A percentile compares a stretch with the other conserved stretches of the same genome.
Evolutionary conservation across 305 asterid species (phyloP).

Genomic region (Plantago coronopus): DNA sequence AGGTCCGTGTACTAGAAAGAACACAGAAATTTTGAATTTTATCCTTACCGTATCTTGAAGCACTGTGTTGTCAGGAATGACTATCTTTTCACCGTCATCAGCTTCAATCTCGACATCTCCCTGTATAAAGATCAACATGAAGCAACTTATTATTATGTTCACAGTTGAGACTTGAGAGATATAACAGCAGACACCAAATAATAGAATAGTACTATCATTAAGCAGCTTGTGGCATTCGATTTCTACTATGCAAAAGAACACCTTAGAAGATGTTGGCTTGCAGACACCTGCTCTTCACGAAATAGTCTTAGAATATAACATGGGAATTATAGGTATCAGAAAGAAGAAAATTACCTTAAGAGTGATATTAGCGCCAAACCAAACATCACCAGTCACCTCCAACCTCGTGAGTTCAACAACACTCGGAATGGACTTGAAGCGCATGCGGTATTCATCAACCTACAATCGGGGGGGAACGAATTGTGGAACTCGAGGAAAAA

Average conservation of each 20-base stretch:
- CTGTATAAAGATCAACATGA: slow-evolving; percentile 31
- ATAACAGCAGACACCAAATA: slow-evolving; percentile 3
- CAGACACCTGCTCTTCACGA: no score
- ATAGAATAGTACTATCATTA: not conserved
- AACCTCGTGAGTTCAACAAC: slow-evolving; percentile 75
- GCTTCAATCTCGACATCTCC: slow-evolving; percentile 65
- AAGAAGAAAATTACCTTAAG: slow-evolving; percentile 73
- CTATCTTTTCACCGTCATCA: slow-evolving; percentile 47
- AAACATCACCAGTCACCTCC: slow-evolving; percentile 87
- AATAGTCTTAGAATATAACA: no score
- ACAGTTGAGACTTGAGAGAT: slow-evolving; percentile 10
- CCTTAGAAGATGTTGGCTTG: not conserved
- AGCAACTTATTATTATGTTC: slow-evolving; percentile 4
- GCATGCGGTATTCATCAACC: slow-evolving; percentile 59
- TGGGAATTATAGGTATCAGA: no score
- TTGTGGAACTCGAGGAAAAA: slow-evolving; percentile 19
- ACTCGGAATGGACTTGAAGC: slow-evolving; percentile 80
- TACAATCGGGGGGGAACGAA: slow-evolving; percentile 23
- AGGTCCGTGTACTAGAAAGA: slow-evolving; percentile 14
- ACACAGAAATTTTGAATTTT: slow-evolving; percentile 1
- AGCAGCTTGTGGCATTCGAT: not conserved
- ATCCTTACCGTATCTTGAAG: slow-evolving; percentile 59
- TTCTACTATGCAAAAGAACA: not conserved
- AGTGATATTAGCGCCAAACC: slow-evolving; percentile 68
- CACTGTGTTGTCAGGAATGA: slow-evolving; percentile 61